Evolutionary conservation across 2,329 filamentous ascomycete species (phyloP).

Genomic region (Passalora sequoiae): DNA sequence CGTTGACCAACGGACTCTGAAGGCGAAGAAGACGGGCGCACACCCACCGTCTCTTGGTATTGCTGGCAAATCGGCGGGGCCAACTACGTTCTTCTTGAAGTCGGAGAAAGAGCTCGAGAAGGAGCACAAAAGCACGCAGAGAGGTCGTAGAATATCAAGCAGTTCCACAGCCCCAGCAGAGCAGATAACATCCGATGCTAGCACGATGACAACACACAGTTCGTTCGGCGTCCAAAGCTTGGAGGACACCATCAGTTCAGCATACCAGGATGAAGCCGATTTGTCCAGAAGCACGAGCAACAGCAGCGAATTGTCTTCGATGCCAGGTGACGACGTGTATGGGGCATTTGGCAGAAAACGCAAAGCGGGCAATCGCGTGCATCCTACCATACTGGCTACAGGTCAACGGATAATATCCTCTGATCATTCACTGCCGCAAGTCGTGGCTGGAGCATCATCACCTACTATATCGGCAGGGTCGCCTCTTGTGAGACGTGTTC

Average conservation of each 20-base stretch:
- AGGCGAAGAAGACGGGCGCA: constrained; percentile 4
- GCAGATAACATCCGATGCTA: constrained; percentile 24
- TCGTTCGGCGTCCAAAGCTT: constrained; percentile 56
- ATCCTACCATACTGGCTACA: constrained; percentile 32
- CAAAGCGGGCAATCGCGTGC: constrained; percentile 33
- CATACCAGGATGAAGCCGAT: constrained; percentile 32
- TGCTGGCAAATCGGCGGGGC: constrained; percentile 34
- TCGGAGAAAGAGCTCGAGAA: constrained; percentile 48
- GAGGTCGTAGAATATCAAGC: constrained; percentile 25
- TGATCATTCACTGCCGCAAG: constrained; percentile 19
- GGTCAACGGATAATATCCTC: constrained; percentile 34
- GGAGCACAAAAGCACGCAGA: constrained; percentile 9
- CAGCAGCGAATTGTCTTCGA: constrained; percentile 19
- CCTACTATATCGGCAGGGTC: constrained; percentile 23
- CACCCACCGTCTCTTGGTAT: neutral
- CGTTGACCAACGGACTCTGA: neutral
- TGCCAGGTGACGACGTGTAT: constrained; percentile 18
- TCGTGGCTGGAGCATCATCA: constrained; percentile 22
- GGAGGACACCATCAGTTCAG: constrained; percentile 47
- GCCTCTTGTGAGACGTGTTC: constrained; percentile 17
- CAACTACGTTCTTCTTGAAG: constrained; percentile 57
- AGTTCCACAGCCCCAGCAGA: constrained; percentile 17
- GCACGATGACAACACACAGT: constrained; percentile 37
- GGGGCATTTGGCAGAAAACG: constrained; percentile 23
- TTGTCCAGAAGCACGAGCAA: constrained; percentile 26